Conservation (phyloP, 2,329 filamentous ascomycete genomes). For the Fusarium temperatum region DNA sequence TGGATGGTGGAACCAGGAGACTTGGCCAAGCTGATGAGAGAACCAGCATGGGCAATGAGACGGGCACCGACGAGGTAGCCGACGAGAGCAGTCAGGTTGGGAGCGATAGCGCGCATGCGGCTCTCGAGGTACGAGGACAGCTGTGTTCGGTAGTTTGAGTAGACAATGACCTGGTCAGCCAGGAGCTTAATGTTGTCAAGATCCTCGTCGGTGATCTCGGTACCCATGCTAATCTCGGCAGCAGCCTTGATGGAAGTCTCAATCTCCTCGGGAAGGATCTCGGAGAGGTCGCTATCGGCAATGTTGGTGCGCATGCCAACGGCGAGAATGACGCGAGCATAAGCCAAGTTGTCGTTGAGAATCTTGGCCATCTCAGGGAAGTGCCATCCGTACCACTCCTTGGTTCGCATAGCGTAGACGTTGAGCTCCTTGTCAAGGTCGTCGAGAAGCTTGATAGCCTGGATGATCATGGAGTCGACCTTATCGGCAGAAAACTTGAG, state of each 20-base stretch:
- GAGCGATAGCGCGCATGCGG: constrained; percentile 96
- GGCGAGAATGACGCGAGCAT: constrained; percentile 85
- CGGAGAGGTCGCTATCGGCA: constrained; percentile 79
- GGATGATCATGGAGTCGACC: constrained; percentile 99
- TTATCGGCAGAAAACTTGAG: constrained; percentile 99
- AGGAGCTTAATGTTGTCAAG: constrained; percentile 90
- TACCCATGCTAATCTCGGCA: constrained; percentile 98
- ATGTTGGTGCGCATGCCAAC: constrained; percentile 91
- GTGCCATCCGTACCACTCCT: constrained; percentile 99
- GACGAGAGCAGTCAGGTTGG: constrained; percentile 92
- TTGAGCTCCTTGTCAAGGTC: constrained; percentile 99
- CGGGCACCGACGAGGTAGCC: constrained; percentile 94
- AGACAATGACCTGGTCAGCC: constrained; percentile 91
- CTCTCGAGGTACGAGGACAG: constrained; percentile 89
- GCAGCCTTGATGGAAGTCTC: constrained; percentile 91
- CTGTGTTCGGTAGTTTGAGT: constrained; percentile 89
- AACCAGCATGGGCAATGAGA: constrained; percentile 93
- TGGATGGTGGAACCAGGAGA: constrained; percentile 95
- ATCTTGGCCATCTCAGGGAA: constrained; percentile 99
- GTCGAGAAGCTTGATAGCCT: constrained; percentile 92
- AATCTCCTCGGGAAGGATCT: constrained; percentile 94
- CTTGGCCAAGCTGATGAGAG: constrained; percentile 94
- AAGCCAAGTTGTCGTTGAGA: constrained; percentile 95
- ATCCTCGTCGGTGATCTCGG: constrained; percentile 93
- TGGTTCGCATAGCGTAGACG: constrained; percentile 98